These are phyloP conservation scores for Umbilicus rupestris DNA, from an alignment of 164 flowering plant species.

Conservation along the genomic window DNA sequence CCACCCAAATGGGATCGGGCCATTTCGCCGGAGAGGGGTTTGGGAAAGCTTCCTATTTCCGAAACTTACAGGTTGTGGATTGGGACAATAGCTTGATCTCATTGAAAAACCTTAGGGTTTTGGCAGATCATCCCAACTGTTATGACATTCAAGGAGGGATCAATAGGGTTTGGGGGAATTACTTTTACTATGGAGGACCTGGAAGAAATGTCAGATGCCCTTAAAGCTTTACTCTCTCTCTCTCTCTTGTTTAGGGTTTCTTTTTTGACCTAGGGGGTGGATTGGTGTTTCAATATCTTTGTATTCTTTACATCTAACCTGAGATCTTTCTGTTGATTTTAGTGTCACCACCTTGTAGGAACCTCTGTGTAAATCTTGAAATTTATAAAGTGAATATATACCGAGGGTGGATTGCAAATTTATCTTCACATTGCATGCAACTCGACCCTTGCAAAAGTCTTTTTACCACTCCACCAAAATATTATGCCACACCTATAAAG, in stretches of 20 bases:
- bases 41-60: constrained; percentile 53
- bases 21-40: constrained; percentile 64
- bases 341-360: not conserved
- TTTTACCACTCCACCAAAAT: too few species aligned
- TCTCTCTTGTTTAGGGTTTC: not conserved
- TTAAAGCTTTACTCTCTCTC: constrained; percentile 5
- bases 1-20: constrained; percentile 70
- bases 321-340: not conserved
- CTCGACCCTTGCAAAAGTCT: too few species aligned
- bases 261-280: constrained; percentile 1
- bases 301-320: not conserved
- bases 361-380: not conserved
- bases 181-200: constrained; percentile 69
- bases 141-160: constrained; percentile 48
- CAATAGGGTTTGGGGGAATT: constrained; percentile 54
- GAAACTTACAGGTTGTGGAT: constrained; percentile 53
- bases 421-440: too few species aligned
- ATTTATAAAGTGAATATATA: not conserved
- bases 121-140: constrained; percentile 59
- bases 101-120: constrained; percentile 30
- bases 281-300: not conserved
- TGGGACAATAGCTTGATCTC: constrained; percentile 52
- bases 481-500: too few species aligned
- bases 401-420: not conserved
- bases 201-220: constrained; percentile 58